Base-by-base conservation (phyloP, 2,329 filamentous ascomycete species). In the Diplodia intermedia region DNA sequence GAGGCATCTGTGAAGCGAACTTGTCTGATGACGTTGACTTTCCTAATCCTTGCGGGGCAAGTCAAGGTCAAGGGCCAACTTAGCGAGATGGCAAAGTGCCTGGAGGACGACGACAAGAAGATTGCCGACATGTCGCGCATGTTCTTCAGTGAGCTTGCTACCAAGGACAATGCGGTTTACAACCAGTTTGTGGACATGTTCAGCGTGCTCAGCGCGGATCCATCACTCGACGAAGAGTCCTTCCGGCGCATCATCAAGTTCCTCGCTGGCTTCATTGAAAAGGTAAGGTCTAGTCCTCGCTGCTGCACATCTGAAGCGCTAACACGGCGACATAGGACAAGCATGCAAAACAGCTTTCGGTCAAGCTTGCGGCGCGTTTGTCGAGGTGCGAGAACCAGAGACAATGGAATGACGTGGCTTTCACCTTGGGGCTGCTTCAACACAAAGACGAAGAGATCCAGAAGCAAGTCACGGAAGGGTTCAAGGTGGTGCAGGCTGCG, bases 131-230 rank as follows among this genome's bases (percentile, higher is more conserved):
- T 99, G 75, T 92, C 93, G 15, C 87, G 93, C 69, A 98, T 98
- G 94, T 99, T 99, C 87, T 99, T 99, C 80, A 94, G 93, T 0
- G 95, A 99, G 80, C 86, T 99, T 67, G 93, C 94, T 70, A 97
- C 93, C 73, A 99, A 99, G 83, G 95, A 99, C 78, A 99, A 99
- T 76, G 95, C 95, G 2, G 93, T 99, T 2, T 99, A 99, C 80
- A 99, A 99, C 78, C 94, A 99, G 82, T 99, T 99, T 80, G 93
- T 99, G 33, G 95, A 99, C 77, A 98, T 99, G 92, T 99, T 99
- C 80, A 94, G 91, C 76, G 82, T 98, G 71, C 84, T 99, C 56
- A 95, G 92, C 68, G 91, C 93, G 0, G 94, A 96, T 73, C 87
- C 87, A 65, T 87, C 85, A 36, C 84, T 99, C 72, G 89, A 93